Conservation (phyloP, 768 basidiomycete genomes). For the Pluteus cervinus region DNA sequence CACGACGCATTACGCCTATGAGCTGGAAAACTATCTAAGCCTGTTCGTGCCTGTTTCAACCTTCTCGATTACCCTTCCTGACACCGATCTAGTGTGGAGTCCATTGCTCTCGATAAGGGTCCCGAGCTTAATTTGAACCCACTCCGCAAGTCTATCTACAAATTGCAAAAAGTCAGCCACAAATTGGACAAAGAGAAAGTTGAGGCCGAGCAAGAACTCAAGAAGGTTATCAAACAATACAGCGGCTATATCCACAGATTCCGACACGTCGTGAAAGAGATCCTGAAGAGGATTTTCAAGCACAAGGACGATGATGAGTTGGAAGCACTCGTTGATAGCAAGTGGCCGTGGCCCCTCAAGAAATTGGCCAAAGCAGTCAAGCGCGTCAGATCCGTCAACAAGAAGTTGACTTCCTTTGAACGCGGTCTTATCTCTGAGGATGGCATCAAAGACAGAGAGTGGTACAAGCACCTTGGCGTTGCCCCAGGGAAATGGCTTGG, state of each 20-base stretch:
- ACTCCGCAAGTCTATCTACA: conserved; percentile 41
- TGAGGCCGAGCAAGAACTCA: conserved; percentile 49
- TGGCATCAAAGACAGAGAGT: conserved; percentile 76
- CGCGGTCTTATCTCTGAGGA: conserved; percentile 73
- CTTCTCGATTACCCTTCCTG: not conserved
- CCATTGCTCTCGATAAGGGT: conserved; percentile 26
- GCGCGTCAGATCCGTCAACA: conserved; percentile 53
- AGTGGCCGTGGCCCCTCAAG: conserved; percentile 26
- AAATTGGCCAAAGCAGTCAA: conserved; percentile 52
- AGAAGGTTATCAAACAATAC: conserved; percentile 34
- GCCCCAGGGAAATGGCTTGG: conserved; percentile 85
- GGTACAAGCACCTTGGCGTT: conserved; percentile 82
- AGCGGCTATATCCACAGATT: conserved; percentile 20
- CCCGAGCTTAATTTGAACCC: conserved; percentile 27
- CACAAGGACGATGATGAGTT: conserved; percentile 10
- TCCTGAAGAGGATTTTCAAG: too few species aligned
- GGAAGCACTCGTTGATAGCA: conserved; percentile 9
- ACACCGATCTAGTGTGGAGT: conserved; percentile 40
- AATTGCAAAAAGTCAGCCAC: conserved; percentile 43
- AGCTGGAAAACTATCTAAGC: conserved; percentile 66
- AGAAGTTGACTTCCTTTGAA: conserved; percentile 67
- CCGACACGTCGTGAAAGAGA: too few species aligned
- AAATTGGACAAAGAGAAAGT: conserved; percentile 55
- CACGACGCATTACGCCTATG: conserved; percentile 68
- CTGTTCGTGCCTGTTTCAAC: conserved; percentile 12